A percentile compares a stretch with the other conserved stretches of the same genome.
Evolutionary conservation across 2,329 filamentous ascomycete species (phyloP).

Genomic region (Fonsecaea pedrosoi): DNA sequence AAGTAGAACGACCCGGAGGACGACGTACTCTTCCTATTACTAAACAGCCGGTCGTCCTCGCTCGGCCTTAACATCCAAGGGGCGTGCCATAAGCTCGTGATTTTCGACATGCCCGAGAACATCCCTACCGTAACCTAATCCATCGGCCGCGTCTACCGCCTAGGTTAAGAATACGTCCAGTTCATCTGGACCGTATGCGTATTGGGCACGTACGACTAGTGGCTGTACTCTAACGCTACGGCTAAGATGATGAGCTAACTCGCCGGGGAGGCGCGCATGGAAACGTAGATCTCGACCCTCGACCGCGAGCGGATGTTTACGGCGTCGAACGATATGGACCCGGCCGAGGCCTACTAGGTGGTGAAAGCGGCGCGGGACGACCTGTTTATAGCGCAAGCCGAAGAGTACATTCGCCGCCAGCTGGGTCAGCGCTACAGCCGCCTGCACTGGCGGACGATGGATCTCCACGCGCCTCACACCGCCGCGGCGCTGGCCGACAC

Average conservation of each 20-base stretch:
- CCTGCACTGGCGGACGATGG: too few relatives aligned
- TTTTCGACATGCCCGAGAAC: neutral
- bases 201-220: neutral
- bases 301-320: too few relatives aligned
- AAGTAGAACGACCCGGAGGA: neutral
- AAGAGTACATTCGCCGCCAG: too few relatives aligned
- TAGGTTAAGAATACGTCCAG: neutral
- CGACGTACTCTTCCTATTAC: neutral
- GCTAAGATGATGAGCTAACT: neutral
- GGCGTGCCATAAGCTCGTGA: neutral
- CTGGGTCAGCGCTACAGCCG: too few relatives aligned
- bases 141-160: neutral
- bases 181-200: neutral
- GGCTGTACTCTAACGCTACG: neutral
- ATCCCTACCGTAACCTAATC: neutral
- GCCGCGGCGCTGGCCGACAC: too few relatives aligned
- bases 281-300: too few relatives aligned
- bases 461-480: too few relatives aligned
- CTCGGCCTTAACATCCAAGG: neutral
- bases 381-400: too few relatives aligned
- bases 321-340: too few relatives aligned
- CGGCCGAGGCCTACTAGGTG: too few relatives aligned
- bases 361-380: too few relatives aligned
- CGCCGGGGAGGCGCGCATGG: too few relatives aligned
- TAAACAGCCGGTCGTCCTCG: neutral